Evolutionary conservation across 495 filamentous ascomycete genomes (phyloP).

Genomic region (Aspergillus homomorphus): DNA sequence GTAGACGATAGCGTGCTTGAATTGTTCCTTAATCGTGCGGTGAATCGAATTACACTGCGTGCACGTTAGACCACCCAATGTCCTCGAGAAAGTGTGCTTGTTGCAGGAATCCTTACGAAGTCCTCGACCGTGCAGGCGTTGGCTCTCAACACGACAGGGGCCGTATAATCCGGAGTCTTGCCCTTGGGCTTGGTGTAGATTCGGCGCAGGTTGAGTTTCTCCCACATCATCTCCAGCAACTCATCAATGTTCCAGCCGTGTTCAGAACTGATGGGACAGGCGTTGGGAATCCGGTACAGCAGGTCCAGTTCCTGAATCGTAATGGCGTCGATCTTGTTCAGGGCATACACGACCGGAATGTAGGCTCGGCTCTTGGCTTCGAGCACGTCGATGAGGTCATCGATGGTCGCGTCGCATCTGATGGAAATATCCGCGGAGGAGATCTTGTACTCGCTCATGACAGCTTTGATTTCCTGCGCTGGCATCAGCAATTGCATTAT

Average conservation of each 20-base stretch:
- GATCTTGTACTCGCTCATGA: slow-evolving; percentile 96
- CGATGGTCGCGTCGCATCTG: slow-evolving; percentile 87
- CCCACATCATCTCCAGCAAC: slow-evolving; percentile 96
- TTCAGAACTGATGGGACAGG: slow-evolving; percentile 93
- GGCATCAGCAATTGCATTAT: slow-evolving; percentile 17
- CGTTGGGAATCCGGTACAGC: slow-evolving; percentile 93
- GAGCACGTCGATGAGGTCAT: slow-evolving; percentile 92
- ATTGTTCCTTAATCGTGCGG: slow-evolving; percentile 91
- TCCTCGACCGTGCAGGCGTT: slow-evolving; percentile 88
- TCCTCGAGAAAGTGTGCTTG: not conserved
- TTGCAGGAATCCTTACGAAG: slow-evolving; percentile 65
- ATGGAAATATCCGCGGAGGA: slow-evolving; percentile 97
- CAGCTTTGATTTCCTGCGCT: slow-evolving; percentile 84
- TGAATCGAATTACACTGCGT: slow-evolving; percentile 92
- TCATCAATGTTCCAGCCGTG: slow-evolving; percentile 99
- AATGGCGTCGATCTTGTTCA: slow-evolving; percentile 99
- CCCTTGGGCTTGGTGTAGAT: slow-evolving; percentile 99
- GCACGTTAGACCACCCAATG: slow-evolving; percentile 21
- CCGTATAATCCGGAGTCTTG: slow-evolving; percentile 85
- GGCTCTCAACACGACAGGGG: slow-evolving; percentile 84
- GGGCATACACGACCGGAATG: slow-evolving; percentile 95
- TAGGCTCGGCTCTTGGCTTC: slow-evolving; percentile 95
- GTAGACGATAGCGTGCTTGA: slow-evolving; percentile 93
- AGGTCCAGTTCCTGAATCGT: slow-evolving; percentile 96
- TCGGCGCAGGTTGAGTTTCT: slow-evolving; percentile 83